Base-by-base conservation (phyloP, 768 basidiomycete genomes). In the Mycena galopus region DNA sequence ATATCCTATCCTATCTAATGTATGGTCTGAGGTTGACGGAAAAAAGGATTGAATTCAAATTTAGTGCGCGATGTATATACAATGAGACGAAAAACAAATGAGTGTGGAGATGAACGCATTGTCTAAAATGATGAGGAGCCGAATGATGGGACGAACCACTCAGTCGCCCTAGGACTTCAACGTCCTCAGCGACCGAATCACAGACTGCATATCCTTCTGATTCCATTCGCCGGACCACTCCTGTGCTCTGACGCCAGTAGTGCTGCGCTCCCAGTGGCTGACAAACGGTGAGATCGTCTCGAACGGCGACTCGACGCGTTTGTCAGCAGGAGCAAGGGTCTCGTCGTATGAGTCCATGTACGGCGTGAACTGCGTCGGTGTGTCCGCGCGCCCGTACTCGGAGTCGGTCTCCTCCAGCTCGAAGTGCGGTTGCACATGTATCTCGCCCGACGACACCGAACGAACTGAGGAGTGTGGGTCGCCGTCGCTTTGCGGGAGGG, bases 151-250 rank as follows among this genome's bases (percentile, higher is more conserved):
- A 16, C 39, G 44, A 47, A 47, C 21, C 21, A 47, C 10, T 47
- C 44, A n/a, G n/a, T n/a, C n/a, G 16, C 42, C 55, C 6, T n/a
- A 59, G 35, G 19, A 37, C 23, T 44, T 59, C 59, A 72, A 58
- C 37, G 23, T 53, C 21, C 73, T 29, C 55, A 74, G 19, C 60
- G 39, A 32, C 29, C 29, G 51, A 32, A 70, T 74, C 51, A 74
- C 73, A 7, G 55, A 25, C 53, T 62, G 69, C 59, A 74, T 67
- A 58, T 74, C 69, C 60, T 9, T 21, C 19, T 60, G 55, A 23
- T 71, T 74, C 73, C 73, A 74, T 60, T 74, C 69, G 14, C 73
- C 73, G 55, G 59, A 51, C 73, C 69, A 74, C 29, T 19, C 61
- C 61, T 44, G 17, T n/a, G 30, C 9, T 29, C 47, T 37, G 37